These are phyloP conservation scores for Kodamaea fungicola DNA, from an alignment of 1,139 yeast species.

Conservation along the genomic window DNA sequence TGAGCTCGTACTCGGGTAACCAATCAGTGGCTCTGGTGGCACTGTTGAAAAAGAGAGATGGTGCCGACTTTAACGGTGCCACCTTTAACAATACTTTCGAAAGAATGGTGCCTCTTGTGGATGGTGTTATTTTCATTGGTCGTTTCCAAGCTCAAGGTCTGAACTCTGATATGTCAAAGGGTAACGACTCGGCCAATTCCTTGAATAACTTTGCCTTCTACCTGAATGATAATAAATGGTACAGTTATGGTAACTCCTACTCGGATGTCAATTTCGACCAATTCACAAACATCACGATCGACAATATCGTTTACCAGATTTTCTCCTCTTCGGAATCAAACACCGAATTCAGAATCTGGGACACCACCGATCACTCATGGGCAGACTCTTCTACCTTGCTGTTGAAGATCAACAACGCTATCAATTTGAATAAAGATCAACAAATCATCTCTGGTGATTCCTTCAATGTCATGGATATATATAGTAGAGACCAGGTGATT, in stretches of 20 bases:
- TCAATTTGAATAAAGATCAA: conserved; percentile 20
- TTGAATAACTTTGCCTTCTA: conserved; percentile 36
- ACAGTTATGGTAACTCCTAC: conserved; percentile 38
- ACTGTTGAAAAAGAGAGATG: conserved; percentile 21
- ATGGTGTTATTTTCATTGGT: conserved; percentile 30
- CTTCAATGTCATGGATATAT: conserved; percentile 36
- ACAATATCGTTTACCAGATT: conserved; percentile 34
- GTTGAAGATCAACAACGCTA: conserved; percentile 36
- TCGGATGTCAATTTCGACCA: conserved; percentile 22
- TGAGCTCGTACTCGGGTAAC: conserved; percentile 33
- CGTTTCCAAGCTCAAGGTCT: conserved; percentile 23
- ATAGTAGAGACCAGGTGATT: conserved; percentile 30
- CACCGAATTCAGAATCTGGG: conserved; percentile 35
- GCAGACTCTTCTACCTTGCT: conserved; percentile 27
- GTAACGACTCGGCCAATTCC: conserved; percentile 23
- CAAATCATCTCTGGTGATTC: conserved; percentile 39
- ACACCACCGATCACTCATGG: conserved; percentile 33
- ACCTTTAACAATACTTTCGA: conserved; percentile 29
- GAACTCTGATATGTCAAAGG: conserved; percentile 26
- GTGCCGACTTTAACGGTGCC: conserved; percentile 20
- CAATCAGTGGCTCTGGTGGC: conserved; percentile 18
- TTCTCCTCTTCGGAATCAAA: conserved; percentile 25
- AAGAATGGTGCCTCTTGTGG: conserved; percentile 18
- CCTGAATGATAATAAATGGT: conserved; percentile 25
- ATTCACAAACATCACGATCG: conserved; percentile 34